Conservation (phyloP, 2,329 filamentous ascomycete genomes). For the Pyrenochaeta sp. region DNA sequence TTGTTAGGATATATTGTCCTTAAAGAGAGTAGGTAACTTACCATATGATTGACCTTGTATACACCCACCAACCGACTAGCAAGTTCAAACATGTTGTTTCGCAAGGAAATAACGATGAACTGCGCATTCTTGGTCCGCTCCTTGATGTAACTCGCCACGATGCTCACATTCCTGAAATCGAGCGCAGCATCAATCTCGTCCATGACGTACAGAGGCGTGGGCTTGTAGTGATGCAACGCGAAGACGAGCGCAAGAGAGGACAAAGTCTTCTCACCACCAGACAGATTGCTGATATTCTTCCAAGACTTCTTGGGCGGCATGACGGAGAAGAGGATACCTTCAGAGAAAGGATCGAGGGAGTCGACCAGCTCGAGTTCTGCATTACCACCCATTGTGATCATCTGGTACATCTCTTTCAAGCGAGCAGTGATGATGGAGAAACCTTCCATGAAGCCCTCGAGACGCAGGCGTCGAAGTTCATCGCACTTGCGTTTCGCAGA, state of each 20-base stretch:
- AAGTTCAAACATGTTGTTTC: slow-evolving; percentile 99
- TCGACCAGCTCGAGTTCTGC: slow-evolving; percentile 97
- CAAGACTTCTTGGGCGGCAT: slow-evolving; percentile 99
- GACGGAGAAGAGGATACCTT: slow-evolving; percentile 95
- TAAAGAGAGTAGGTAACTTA: slow-evolving; percentile 39
- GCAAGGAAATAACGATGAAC: slow-evolving; percentile 96
- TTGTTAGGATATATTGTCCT: slow-evolving; percentile 15
- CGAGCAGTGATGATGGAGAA: slow-evolving; percentile 93
- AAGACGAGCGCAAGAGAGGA: slow-evolving; percentile 95
- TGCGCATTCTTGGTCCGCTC: slow-evolving; percentile 99
- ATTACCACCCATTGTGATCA: slow-evolving; percentile 99
- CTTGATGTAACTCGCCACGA: slow-evolving; percentile 98
- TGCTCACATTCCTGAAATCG: slow-evolving; percentile 98
- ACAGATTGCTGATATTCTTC: slow-evolving; percentile 98
- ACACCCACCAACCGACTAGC: slow-evolving; percentile 94
- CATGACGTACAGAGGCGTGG: slow-evolving; percentile 98
- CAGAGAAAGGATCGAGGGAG: slow-evolving; percentile 92
- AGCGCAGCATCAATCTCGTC: slow-evolving; percentile 98
- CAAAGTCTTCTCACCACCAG: slow-evolving; percentile 95
- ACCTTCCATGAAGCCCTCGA: slow-evolving; percentile 98
- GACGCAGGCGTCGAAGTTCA: slow-evolving; percentile 84
- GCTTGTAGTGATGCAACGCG: slow-evolving; percentile 96
- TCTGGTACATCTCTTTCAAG: slow-evolving; percentile 99
- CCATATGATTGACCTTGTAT: slow-evolving; percentile 99
- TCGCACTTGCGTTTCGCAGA: slow-evolving; percentile 90